Base-by-base conservation (phyloP, 768 basidiomycete species). In the Boletus sp. region DNA sequence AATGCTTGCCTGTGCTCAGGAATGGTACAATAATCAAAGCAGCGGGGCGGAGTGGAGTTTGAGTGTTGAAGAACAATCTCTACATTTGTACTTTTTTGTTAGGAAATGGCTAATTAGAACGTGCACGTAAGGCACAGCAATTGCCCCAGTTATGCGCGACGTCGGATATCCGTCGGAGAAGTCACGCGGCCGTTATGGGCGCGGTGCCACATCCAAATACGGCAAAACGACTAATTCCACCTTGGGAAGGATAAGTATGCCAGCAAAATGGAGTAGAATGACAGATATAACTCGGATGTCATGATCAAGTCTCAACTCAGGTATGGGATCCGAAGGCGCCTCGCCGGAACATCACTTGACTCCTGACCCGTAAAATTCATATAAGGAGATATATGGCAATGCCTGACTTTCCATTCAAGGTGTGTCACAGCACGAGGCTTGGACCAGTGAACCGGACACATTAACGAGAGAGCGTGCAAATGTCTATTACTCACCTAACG, bases 1-100 rank as follows among this genome's bases (percentile, higher is more conserved):
- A 80, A 66, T 53, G 62, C 7, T 68, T 90, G 29, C 89, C 89
- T 5, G 64, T 67, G 50, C 64, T 90, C 53, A 67, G 54, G 1
- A 64, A 69, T 11, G 67, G 59, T 5, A 73, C 76, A 1, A 64
- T 67, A 5, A 78, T 83, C 52, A 87, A 79, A 62, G 88, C 90
- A 3, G 82, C 88, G 35, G 90, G 89, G 7, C 76, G 89, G 30
- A 90, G 84, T 65, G 87, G 47, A 20, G 47, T 49, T 49, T 49
- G 35, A 49, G 33, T 24, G 33, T 1, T 18, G 6, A 20, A 17
- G 11, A 3, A 20, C 5, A 8, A 30, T 17, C 17, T 24, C 30
- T 10, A 40, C 28, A n/a, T 10, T 44, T 40, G 54, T 56, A 42
- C 10, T 15, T 36, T 30, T 50, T 15, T 10, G 30, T 35, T 49